phyloP scores from a whole-genome alignment of 441 rosid genomes.

The Gossypium aridum region DNA sequence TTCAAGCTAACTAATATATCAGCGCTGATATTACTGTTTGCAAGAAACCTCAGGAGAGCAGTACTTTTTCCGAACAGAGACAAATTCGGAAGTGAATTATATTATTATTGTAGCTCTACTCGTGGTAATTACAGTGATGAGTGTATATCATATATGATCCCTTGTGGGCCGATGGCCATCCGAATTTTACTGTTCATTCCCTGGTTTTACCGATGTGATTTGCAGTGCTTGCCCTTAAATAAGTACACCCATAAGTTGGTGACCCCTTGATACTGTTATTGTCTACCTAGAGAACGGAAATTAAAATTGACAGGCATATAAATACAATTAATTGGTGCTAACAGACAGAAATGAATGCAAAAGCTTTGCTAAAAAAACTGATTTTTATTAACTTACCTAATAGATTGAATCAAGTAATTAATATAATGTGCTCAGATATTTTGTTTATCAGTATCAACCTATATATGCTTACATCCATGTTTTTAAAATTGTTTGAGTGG shows the following conservation, averaged over 20 bases:
- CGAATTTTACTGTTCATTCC: background rate
- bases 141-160: too few relatives aligned
- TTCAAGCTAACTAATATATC: background rate
- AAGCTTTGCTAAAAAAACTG: background rate
- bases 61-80: background rate
- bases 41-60: background rate
- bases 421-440: background rate
- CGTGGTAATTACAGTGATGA: too few relatives aligned
- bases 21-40: background rate
- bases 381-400: background rate
- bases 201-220: background rate
- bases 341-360: background rate
- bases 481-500: too few relatives aligned
- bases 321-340: background rate
- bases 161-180: background rate
- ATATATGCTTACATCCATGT: background rate
- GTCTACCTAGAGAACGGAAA: slow-evolving; percentile 14
- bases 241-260: slow-evolving; percentile 11
- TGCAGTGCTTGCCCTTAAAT: background rate
- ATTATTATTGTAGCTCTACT: background rate
- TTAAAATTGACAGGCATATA: background rate
- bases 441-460: background rate
- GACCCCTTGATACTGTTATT: background rate
- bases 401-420: background rate
- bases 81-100: slow-evolving; percentile 1